A percentile compares a stretch with the other conserved stretches of the same genome.
phyloP scores from a whole-genome alignment of 192 early-diverging fungal species.

The Phycomyces blakesleeanus region DNA sequence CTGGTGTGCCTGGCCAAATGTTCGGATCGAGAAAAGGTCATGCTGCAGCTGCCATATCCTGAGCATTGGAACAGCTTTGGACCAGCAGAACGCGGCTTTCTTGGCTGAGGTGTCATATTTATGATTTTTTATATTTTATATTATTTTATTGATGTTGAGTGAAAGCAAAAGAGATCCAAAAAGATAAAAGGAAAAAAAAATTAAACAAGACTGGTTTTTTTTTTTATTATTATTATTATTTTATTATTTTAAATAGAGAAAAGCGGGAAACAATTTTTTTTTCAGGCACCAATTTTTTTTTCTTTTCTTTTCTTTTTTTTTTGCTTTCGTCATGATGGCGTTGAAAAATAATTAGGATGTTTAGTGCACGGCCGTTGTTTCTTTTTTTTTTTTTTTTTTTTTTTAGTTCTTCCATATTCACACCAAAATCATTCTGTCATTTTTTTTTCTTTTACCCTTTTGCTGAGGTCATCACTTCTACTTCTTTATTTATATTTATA shows the following conservation, averaged over 20 bases:
- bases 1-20: constrained; percentile 49
- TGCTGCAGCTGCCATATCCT: constrained; percentile 50
- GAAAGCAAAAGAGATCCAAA: background rate
- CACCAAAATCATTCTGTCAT: too few relatives aligned
- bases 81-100: background rate
- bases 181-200: constrained; percentile 2
- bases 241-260: background rate
- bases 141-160: background rate
- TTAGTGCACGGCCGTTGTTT: background rate
- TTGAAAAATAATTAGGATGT: background rate
- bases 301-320: background rate
- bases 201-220: constrained; percentile 2
- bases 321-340: constrained; percentile 13
- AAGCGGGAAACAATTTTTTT: background rate
- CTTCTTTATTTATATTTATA: too few relatives aligned
- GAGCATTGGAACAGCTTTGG: constrained; percentile 47
- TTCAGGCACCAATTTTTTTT: background rate
- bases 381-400: background rate
- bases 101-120: constrained; percentile 1
- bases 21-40: constrained; percentile 54
- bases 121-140: background rate
- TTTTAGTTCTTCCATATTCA: too few relatives aligned
- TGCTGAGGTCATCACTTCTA: too few relatives aligned
- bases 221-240: constrained; percentile 1
- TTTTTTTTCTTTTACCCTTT: background rate